Evolutionary conservation across 2,329 filamentous ascomycete genomes (phyloP).

Genomic region (Beauveria pseudobassiana): DNA sequence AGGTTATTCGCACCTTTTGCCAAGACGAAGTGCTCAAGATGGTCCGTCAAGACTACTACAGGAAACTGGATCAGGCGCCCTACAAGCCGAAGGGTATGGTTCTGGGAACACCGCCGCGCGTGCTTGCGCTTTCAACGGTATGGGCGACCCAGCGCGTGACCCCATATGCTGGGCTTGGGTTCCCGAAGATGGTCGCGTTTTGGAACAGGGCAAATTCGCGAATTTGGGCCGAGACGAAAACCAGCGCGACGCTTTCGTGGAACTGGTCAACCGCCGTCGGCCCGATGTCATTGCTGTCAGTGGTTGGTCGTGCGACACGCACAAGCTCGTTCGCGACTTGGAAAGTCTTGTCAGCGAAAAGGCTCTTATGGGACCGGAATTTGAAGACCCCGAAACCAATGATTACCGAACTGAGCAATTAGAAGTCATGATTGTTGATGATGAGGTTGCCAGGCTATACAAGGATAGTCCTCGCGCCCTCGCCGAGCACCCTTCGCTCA

Average conservation of each 20-base stretch:
- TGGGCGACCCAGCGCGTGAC: constrained; percentile 64
- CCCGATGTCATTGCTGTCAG: constrained; percentile 88
- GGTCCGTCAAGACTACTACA: constrained; percentile 82
- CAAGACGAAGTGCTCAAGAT: constrained; percentile 85
- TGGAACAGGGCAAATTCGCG: constrained; percentile 81
- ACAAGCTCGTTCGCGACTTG: constrained; percentile 74
- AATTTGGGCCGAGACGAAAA: constrained; percentile 67
- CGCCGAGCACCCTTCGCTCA: constrained; percentile 72
- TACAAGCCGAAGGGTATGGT: constrained; percentile 93
- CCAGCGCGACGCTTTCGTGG: constrained; percentile 63
- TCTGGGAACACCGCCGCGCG: constrained; percentile 78
- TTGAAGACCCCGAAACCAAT: constrained; percentile 68
- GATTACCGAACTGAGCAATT: constrained; percentile 71
- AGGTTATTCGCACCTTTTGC: constrained; percentile 86
- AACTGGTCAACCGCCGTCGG: constrained; percentile 69
- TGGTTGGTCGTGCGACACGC: constrained; percentile 80
- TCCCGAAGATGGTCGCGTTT: constrained; percentile 81
- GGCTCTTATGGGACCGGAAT: constrained; percentile 71
- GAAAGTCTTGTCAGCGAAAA: constrained; percentile 72
- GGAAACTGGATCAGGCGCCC: constrained; percentile 88
- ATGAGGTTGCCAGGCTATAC: constrained; percentile 94
- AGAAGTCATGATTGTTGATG: constrained; percentile 87
- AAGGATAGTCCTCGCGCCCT: constrained; percentile 78
- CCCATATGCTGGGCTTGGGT: constrained; percentile 87
- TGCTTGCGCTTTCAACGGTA: constrained; percentile 80